Evolutionary conservation across 345 rosid species (phyloP).

Genomic region (Odontarrhena argentea): DNA sequence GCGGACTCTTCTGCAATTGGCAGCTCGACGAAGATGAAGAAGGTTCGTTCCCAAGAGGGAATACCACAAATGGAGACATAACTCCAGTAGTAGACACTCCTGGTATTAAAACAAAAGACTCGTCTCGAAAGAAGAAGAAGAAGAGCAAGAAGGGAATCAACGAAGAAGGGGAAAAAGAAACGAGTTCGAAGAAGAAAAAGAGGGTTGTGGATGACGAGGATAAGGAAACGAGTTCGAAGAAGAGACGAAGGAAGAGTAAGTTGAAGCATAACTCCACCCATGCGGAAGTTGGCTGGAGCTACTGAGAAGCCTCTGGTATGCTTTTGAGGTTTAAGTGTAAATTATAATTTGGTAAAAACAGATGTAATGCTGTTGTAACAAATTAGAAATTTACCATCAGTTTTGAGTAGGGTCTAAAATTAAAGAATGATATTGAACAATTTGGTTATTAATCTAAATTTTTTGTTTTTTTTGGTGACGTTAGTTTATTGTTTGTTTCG

Average conservation of each 20-base stretch:
- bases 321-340: slow-evolving; percentile 6
- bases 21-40: slow-evolving; percentile 70
- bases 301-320: background rate
- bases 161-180: slow-evolving; percentile 42
- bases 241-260: slow-evolving; percentile 26
- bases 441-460: slow-evolving; percentile 8
- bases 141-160: slow-evolving; percentile 43
- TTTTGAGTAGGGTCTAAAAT: slow-evolving; percentile 23
- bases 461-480: background rate
- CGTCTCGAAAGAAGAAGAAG: slow-evolving; percentile 50
- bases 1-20: slow-evolving; percentile 76
- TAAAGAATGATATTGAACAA: slow-evolving; percentile 1
- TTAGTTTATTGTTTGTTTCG: background rate
- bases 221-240: slow-evolving; percentile 35
- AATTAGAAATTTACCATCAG: slow-evolving; percentile 35
- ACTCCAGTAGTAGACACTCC: slow-evolving; percentile 45
- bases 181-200: slow-evolving; percentile 43
- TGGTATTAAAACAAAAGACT: slow-evolving; percentile 58
- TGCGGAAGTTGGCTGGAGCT: slow-evolving; percentile 13
- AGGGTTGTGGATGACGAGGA: slow-evolving; percentile 25
- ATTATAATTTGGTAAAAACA: slow-evolving; percentile 37
- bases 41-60: slow-evolving; percentile 70
- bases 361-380: slow-evolving; percentile 36
- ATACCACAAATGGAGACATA: slow-evolving; percentile 37
- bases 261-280: slow-evolving; percentile 4